Evolutionary conservation across 2,329 filamentous ascomycete species (phyloP).

Genomic region (Cladosporium halotolerans): DNA sequence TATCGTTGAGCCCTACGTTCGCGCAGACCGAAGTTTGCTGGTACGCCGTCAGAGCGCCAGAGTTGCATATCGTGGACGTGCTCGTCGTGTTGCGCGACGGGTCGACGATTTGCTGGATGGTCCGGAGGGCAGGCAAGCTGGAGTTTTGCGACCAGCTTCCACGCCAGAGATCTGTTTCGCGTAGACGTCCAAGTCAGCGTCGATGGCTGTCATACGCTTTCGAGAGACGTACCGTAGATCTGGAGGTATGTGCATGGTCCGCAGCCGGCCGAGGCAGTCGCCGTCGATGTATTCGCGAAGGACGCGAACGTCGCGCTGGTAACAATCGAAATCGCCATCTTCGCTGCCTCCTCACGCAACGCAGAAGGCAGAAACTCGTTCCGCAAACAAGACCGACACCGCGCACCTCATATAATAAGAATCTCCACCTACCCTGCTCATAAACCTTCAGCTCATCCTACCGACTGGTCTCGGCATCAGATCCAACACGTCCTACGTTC

Average conservation of each 20-base stretch:
- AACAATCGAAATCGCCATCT: neutral
- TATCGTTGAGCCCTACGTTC: neutral
- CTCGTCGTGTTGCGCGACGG: constrained; percentile 1
- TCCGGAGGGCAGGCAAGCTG: neutral
- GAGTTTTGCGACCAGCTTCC: neutral
- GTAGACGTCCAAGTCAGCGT: neutral
- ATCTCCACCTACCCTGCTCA: no score
- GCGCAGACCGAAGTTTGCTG: neutral
- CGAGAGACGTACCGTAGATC: neutral
- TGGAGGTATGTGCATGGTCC: constrained; percentile 2
- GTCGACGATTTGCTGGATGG: neutral
- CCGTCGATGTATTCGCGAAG: neutral
- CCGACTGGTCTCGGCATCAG: no score
- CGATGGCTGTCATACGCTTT: neutral
- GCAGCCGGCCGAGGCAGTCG: neutral
- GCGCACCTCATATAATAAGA: no score
- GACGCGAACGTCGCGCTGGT: neutral
- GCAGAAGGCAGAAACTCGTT: no score
- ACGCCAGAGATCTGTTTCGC: neutral
- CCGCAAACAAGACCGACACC: no score
- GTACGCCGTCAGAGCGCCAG: neutral
- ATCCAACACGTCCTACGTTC: no score
- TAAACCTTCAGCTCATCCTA: no score
- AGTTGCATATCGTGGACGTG: neutral
- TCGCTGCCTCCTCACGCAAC: neutral